Evolutionary conservation across 495 filamentous ascomycete species (phyloP).

Genomic region (Penicillium robsamsonii): DNA sequence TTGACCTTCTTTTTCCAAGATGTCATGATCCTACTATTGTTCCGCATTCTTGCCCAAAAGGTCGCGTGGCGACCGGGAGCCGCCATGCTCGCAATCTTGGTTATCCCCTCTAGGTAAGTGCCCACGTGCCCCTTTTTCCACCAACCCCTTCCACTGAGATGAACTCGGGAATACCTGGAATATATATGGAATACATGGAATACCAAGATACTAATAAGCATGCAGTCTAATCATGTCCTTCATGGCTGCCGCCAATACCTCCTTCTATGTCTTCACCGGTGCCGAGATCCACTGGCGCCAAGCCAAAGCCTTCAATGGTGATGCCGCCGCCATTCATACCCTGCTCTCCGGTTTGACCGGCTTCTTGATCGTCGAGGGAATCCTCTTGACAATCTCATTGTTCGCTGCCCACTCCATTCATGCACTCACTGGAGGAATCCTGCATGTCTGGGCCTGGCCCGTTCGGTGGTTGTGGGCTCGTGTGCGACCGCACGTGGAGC

Average conservation of each 20-base stretch:
- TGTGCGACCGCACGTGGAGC: conserved; percentile 13
- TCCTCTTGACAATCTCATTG: conserved; percentile 29
- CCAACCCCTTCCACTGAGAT: too few relatives aligned
- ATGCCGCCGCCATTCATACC: conserved; percentile 38
- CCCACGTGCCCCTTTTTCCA: conserved; percentile 9
- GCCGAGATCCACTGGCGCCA: conserved; percentile 46
- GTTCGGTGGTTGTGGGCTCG: conserved; percentile 23
- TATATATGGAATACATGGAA: too few relatives aligned
- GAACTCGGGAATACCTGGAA: too few relatives aligned
- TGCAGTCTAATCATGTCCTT: conserved; percentile 34
- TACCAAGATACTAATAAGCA: background rate
- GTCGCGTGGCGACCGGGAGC: conserved; percentile 25
- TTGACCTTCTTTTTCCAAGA: conserved; percentile 42
- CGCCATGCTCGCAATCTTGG: conserved; percentile 18
- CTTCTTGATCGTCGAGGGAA: conserved; percentile 34
- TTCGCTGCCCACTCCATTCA: conserved; percentile 29
- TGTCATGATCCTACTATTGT: conserved; percentile 33
- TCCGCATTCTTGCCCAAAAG: conserved; percentile 30
- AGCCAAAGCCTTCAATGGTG: conserved; percentile 34
- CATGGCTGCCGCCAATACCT: conserved; percentile 39
- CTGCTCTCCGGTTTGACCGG: conserved; percentile 39
- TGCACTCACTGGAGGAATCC: conserved; percentile 25
- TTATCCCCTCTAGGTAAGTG: conserved; percentile 39
- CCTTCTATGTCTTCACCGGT: conserved; percentile 39
- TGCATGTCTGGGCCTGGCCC: conserved; percentile 35